Evolutionary conservation across 2,329 filamentous ascomycete genomes (phyloP), one percentile per base, ranked within the genome.

Genomic region (Tolypocladium tropicale): DNA sequence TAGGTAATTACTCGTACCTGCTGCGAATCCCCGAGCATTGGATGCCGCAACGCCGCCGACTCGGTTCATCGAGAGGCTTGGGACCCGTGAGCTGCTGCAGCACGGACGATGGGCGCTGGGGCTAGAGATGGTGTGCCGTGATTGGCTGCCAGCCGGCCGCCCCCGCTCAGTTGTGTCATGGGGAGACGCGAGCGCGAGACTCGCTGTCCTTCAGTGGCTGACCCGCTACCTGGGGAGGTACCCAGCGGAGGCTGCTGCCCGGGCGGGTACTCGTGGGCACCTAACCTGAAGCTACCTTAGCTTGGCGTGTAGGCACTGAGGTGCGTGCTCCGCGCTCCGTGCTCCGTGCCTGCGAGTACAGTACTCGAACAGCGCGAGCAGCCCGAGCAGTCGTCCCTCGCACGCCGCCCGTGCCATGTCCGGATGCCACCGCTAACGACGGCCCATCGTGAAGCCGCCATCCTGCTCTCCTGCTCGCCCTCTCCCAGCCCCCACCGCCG

Each of bases 121-220:
- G n/a, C n/a, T n/a, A n/a, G 52, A 57, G 55, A 56, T 58, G 56
- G 59, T 57, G 60, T 58, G 56, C 34, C 53, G 55, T 68, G 62
- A 72, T 72, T 72, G 70, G 70, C 52, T 51, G 37, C 53, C 53
- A 52, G 52, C 21, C 49, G 23, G 53, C 55, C 56, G 63, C 63
- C 67, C 69, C 70, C 70, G 69, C 70, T 71, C 70, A 69, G 68
- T 69, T n/a, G 65, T 70, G 68, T 70, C 69, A 70, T 70, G 61
- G 61, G 60, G 68, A 65, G 61, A 63, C 61, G 62, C 62, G 61
- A 62, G 9, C 46, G 6, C 28, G 28, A 28, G 16, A 32, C 14
- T 30, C 25, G 5, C 14, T 48, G 46, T 30, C 7, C 28, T 23
- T 10, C 34, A 16, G 34, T 36, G 34, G 34, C 34, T 16, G n/a